Conservation (phyloP, 768 basidiomycete species). For the Collybiopsis confluens region DNA sequence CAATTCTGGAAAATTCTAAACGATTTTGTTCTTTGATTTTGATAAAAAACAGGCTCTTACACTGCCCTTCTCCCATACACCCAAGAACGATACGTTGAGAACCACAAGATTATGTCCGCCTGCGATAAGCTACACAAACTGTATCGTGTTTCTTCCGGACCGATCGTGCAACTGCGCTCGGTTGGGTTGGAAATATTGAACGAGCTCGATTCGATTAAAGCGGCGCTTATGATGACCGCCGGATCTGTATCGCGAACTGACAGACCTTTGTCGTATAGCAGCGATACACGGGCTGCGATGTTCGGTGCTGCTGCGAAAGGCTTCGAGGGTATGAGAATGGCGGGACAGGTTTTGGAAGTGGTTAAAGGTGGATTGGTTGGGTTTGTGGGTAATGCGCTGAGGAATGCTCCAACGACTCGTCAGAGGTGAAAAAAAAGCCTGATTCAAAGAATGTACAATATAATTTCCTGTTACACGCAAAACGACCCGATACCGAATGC, state of each 20-base stretch:
- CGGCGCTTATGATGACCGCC: constrained; percentile 77
- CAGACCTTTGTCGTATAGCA: constrained; percentile 4
- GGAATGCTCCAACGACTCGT: constrained; percentile 22
- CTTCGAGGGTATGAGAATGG: constrained; percentile 37
- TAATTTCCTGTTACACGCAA: too few species aligned
- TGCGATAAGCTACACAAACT: constrained; percentile 90
- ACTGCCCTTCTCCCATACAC: constrained; percentile 76
- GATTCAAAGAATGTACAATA: too few species aligned
- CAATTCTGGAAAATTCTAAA: neutral
- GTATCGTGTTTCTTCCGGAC: constrained; percentile 62
- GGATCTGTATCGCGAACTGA: constrained; percentile 35
- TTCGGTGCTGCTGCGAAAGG: constrained; percentile 41
- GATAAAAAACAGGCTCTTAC: constrained; percentile 79
- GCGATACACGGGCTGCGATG: constrained; percentile 11
- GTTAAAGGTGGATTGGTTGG: constrained; percentile 23
- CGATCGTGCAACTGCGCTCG: constrained; percentile 83
- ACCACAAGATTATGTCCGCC: constrained; percentile 80
- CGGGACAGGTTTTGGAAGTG: constrained; percentile 26
- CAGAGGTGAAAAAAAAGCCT: too few species aligned
- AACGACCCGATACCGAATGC: too few species aligned
- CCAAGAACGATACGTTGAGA: constrained; percentile 76
- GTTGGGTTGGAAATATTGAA: constrained; percentile 89
- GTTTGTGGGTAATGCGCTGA: constrained; percentile 24
- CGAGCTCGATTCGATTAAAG: constrained; percentile 80
- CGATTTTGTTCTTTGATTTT: too few species aligned